A percentile compares a stretch with the other conserved stretches of the same genome.
These are phyloP conservation scores for Colletotrichum cordylinicola DNA, from an alignment of 2,329 filamentous ascomycete genomes.

Conservation along the genomic window DNA sequence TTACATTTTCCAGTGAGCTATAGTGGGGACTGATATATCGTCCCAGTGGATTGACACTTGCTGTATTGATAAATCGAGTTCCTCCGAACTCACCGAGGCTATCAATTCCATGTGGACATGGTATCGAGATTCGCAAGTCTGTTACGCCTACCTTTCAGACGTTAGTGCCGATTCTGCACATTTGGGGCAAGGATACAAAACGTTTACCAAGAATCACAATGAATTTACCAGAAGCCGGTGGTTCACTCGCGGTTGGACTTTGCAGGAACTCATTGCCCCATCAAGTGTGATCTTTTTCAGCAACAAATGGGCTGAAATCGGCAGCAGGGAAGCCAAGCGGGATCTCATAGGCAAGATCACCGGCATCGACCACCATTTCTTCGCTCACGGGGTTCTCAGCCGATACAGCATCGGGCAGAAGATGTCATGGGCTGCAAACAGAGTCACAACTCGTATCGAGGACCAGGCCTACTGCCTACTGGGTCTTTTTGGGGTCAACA, in stretches of 20 bases:
- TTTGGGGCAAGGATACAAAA: neutral
- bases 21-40: neutral
- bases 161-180: neutral
- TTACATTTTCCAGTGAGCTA: neutral
- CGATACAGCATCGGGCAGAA: neutral
- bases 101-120: neutral
- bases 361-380: neutral
- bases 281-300: neutral
- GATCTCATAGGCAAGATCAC: neutral
- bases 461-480: neutral
- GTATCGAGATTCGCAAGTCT: neutral
- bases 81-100: neutral
- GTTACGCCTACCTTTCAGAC: neutral
- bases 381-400: neutral
- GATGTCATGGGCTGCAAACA: neutral
- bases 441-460: neutral
- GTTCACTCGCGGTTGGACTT: conserved; percentile 22
- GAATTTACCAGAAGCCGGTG: neutral
- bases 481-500: neutral
- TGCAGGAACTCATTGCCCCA: neutral
- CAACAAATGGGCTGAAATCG: neutral
- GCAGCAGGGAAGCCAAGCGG: neutral
- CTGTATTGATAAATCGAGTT: neutral
- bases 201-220: too few relatives aligned
- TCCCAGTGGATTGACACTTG: neutral